Conservation (phyloP, 106 monocot species). For the Ottelia alismoides region DNA sequence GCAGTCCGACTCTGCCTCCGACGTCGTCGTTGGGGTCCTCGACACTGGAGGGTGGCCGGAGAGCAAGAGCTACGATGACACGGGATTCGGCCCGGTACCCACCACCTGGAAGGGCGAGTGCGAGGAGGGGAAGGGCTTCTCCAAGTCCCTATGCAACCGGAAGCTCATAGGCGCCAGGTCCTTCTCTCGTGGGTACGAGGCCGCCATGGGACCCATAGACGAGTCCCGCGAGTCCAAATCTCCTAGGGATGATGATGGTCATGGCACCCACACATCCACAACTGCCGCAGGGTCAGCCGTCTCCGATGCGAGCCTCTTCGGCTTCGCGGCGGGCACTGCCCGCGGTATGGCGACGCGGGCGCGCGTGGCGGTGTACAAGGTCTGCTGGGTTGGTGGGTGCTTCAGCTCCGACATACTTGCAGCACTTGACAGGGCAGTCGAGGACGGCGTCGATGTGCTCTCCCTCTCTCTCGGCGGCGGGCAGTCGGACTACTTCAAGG, state of each 20-base stretch:
- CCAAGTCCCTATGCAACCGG: conserved; percentile 55
- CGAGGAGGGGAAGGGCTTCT: conserved; percentile 51
- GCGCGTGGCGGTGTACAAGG: conserved; percentile 84
- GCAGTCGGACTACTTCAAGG: conserved; percentile 66
- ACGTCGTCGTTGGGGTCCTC: conserved; percentile 85
- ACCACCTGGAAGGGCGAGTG: conserved; percentile 70
- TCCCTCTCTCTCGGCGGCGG: conserved; percentile 95
- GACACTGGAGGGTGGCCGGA: conserved; percentile 98
- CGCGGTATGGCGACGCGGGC: conserved; percentile 70
- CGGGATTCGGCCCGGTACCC: conserved; percentile 75
- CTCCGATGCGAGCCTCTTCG: conserved; percentile 45
- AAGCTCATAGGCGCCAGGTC: conserved; percentile 87
- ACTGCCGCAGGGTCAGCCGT: conserved; percentile 79
- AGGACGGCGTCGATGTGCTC: conserved; percentile 71
- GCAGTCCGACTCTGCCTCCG: conserved; percentile 26
- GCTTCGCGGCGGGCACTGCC: conserved; percentile 78
- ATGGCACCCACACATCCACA: conserved; percentile 87
- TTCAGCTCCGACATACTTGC: conserved; percentile 93
- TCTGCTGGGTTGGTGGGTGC: conserved; percentile 93
- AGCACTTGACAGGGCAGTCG: conserved; percentile 72
- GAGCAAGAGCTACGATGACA: conserved; percentile 62
- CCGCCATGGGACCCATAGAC: conserved; percentile 73
- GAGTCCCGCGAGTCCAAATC: conserved; percentile 59
- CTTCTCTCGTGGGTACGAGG: conserved; percentile 82
- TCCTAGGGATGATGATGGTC: conserved; percentile 82